phyloP scores from a whole-genome alignment of 176 grass and related monocot species.

The Dactylis glomerata region DNA sequence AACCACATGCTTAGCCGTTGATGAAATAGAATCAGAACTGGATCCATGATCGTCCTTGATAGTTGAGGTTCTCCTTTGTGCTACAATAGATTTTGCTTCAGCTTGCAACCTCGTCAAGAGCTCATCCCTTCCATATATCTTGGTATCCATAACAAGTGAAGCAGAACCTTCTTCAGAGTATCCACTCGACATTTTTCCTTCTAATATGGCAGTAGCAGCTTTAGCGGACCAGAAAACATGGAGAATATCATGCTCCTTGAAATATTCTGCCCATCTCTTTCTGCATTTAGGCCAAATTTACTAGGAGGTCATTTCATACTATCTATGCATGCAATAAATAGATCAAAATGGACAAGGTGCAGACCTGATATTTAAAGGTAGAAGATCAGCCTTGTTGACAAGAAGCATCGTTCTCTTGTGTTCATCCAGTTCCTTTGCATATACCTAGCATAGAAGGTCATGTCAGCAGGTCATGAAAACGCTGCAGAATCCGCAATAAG shows the following conservation, averaged over 20 bases:
- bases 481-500: background rate
- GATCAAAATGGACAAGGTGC: background rate
- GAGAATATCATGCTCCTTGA: conserved; percentile 62
- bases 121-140: conserved; percentile 74
- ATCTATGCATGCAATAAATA: background rate
- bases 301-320: background rate
- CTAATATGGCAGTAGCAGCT: conserved; percentile 75
- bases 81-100: conserved; percentile 74
- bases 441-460: conserved; percentile 49
- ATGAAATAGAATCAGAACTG: conserved; percentile 41
- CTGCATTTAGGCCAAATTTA: conserved; percentile 40
- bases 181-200: conserved; percentile 60
- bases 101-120: conserved; percentile 73
- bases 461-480: background rate
- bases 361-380: conserved; percentile 73
- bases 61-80: conserved; percentile 24
- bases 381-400: conserved; percentile 96
- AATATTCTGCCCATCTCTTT: conserved; percentile 83
- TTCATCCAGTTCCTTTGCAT: conserved; percentile 75
- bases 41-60: conserved; percentile 9
- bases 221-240: conserved; percentile 97
- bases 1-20: conserved; percentile 62
- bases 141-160: conserved; percentile 57
- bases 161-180: conserved; percentile 36
- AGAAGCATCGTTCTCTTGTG: conserved; percentile 88